A percentile compares a stretch with the other conserved stretches of the same genome.
Conservation (phyloP, 805 yeast genomes). For the Hanseniaspora hatyaiensis region DNA sequence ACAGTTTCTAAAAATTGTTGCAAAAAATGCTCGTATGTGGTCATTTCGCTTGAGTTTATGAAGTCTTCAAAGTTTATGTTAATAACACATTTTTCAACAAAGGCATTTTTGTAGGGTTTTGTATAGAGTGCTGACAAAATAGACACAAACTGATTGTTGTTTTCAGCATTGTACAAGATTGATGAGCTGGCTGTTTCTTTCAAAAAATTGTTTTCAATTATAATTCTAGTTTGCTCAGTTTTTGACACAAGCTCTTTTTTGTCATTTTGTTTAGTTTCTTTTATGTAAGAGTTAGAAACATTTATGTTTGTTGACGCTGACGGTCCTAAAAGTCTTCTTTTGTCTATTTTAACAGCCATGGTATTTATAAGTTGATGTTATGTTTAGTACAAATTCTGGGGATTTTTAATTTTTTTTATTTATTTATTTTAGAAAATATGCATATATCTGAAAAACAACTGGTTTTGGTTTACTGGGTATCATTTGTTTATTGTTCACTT, state of each 20-base stretch:
- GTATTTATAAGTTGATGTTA: neutral
- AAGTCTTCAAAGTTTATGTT: conserved; percentile 40
- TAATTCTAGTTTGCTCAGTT: conserved; percentile 12
- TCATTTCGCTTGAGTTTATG: conserved; percentile 24
- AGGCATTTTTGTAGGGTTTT: conserved; percentile 67
- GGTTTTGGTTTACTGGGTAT: too few relatives aligned
- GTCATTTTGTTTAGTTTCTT: neutral
- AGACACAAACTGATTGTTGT: conserved; percentile 74
- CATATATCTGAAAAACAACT: neutral
- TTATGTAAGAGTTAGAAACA: conserved; percentile 25
- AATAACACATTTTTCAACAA: conserved; percentile 52
- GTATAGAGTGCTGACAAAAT: conserved; percentile 75
- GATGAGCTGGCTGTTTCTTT: conserved; percentile 34
- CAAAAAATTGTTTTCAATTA: conserved; percentile 18
- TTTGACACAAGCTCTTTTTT: neutral
- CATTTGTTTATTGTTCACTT: neutral
- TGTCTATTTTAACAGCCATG: conserved; percentile 35
- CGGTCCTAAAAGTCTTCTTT: conserved; percentile 84
- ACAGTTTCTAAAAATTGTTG: conserved; percentile 32
- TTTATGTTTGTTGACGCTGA: conserved; percentile 45
- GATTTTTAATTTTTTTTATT: neutral
- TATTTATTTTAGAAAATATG: conserved; percentile 23
- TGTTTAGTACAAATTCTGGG: conserved; percentile 17
- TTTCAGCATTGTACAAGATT: conserved; percentile 53
- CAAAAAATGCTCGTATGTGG: conserved; percentile 28